phyloP scores from a whole-genome alignment of 2,329 filamentous ascomycete species.

The Dryadomyces sulphureus region DNA sequence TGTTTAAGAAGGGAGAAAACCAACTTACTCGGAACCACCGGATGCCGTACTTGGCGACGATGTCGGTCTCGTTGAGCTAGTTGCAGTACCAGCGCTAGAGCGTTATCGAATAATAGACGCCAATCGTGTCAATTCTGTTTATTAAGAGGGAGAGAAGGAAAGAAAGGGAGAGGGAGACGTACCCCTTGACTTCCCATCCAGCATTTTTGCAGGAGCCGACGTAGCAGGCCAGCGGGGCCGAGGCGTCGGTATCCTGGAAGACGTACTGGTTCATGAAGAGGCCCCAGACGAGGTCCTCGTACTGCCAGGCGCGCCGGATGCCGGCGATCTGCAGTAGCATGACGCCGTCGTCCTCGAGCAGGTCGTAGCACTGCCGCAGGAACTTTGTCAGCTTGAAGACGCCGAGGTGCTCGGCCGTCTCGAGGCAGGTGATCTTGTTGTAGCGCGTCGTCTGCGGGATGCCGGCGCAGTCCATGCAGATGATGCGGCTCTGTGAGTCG shows the following conservation, averaged over 20 bases:
- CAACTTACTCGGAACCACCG: slow-evolving; percentile 80
- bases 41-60: slow-evolving; percentile 86
- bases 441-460: slow-evolving; percentile 64
- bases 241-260: slow-evolving; percentile 93
- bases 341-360: slow-evolving; percentile 90
- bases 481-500: slow-evolving; percentile 77
- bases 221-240: slow-evolving; percentile 79
- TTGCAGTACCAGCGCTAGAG: slow-evolving; percentile 98
- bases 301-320: slow-evolving; percentile 90
- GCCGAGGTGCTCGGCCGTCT: slow-evolving; percentile 98
- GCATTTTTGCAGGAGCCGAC: slow-evolving; percentile 71
- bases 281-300: slow-evolving; percentile 95
- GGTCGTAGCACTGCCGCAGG: slow-evolving; percentile 75
- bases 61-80: slow-evolving; percentile 81
- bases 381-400: slow-evolving; percentile 75
- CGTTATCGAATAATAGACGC: slow-evolving; percentile 92
- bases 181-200: slow-evolving; percentile 75
- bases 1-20: background rate
- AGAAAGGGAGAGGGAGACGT: background rate
- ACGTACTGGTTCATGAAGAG: slow-evolving; percentile 99
- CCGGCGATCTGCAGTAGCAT: slow-evolving; percentile 96
- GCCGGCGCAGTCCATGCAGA: slow-evolving; percentile 96
- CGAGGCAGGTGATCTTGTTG: slow-evolving; percentile 91
- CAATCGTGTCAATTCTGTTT: slow-evolving; percentile 62
- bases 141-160: background rate